Base-by-base conservation (phyloP, 2,329 filamentous ascomycete genomes). In the Pseudofabraea citricarpa region DNA sequence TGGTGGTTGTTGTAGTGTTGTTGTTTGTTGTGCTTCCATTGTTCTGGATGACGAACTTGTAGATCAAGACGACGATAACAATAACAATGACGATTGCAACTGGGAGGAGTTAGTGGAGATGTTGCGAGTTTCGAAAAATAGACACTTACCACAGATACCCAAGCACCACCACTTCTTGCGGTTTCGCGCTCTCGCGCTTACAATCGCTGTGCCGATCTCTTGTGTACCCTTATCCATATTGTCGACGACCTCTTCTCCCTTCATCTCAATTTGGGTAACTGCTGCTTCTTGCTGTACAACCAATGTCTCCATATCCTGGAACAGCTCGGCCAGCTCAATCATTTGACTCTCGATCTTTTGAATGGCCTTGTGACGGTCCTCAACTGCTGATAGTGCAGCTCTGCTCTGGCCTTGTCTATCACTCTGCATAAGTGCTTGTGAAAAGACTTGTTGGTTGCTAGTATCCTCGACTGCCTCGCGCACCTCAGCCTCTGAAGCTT, bases 111-210 rank as follows among this genome's bases (percentile, higher is more conserved):
- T n/a, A n/a, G n/a, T n/a, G n/a, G n/a, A n/a, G n/a, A n/a, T n/a
- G n/a, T n/a, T n/a, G n/a, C n/a, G n/a, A n/a, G n/a, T n/a, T n/a
- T n/a, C n/a, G n/a, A n/a, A n/a, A n/a, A n/a, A n/a, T n/a, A n/a
- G 32, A 26, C 38, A 52, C 52, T 43, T 54, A 79, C 76, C 67
- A 62, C 75, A 71, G 69, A 96, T 88, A 58, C 84, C 82, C 55
- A 95, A 69, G 73, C 90, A 95, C 64, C 87, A 90, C 90, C 90
- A 96, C 85, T 96, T 96, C 89, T 94, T 95, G 71, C 57, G 58
- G 44, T 82, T 87, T 55, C 87, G 78, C 56, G 81, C 79, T 63
- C 85, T 76, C 7, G 91, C 91, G 55, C 87, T 95, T 48, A 77
- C 74, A 50, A 95, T 86, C 10, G 90, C 90, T n/a, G 77, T 78